Conservation (phyloP, 1,284 basidiomycete genomes). For the Neolentinus lepideus region DNA sequence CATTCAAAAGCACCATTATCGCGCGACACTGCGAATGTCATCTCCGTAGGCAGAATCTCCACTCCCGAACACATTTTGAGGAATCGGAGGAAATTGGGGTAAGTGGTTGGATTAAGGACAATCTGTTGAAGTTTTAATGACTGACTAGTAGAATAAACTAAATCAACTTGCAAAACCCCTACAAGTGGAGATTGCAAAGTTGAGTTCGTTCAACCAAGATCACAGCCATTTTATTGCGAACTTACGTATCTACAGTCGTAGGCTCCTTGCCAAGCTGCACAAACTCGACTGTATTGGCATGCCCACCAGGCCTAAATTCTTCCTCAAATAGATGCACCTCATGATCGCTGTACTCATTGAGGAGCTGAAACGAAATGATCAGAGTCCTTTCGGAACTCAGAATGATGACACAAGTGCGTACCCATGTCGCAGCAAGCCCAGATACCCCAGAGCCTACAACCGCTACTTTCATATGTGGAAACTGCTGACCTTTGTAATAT, state of each 20-base stretch:
- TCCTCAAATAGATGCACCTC: constrained; percentile 78
- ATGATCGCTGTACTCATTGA: constrained; percentile 77
- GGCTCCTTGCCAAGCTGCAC: constrained; percentile 28
- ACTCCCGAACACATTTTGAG: constrained; percentile 45
- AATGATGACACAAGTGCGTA: constrained; percentile 15
- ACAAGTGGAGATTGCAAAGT: constrained; percentile 4
- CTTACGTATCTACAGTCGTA: constrained; percentile 66
- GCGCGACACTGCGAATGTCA: constrained; percentile 76
- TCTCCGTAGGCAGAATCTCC: constrained; percentile 54
- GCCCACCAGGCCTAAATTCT: constrained; percentile 64
- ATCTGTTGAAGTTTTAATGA: constrained; percentile 35
- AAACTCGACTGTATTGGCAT: constrained; percentile 72
- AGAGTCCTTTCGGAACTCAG: background rate
- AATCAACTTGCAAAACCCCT: constrained; percentile 44
- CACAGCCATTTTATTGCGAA: constrained; percentile 12
- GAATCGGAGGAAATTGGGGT: constrained; percentile 79
- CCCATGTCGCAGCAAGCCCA: constrained; percentile 76
- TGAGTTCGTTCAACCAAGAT: background rate
- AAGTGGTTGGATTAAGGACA: constrained; percentile 73
- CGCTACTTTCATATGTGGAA: constrained; percentile 64
- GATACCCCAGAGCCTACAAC: constrained; percentile 78
- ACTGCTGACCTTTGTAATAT: no score
- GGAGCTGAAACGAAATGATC: constrained; percentile 26
- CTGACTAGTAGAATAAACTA: background rate
- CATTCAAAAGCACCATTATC: constrained; percentile 67